phyloP scores from a whole-genome alignment of 2,329 filamentous ascomycete species.

The Penicillium corylophilum region DNA sequence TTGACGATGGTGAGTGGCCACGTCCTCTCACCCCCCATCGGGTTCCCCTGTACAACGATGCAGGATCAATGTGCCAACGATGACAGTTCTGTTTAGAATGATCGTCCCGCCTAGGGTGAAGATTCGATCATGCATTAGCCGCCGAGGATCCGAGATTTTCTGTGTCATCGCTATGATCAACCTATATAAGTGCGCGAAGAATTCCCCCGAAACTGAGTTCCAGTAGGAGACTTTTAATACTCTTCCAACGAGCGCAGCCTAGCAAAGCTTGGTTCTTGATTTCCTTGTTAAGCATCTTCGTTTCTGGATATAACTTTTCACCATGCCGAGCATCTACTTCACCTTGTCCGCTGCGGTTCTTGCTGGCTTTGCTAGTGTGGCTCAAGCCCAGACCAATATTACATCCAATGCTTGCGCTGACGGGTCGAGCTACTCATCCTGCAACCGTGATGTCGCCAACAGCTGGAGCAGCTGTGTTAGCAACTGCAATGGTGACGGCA shows the following conservation, averaged over 20 bases:
- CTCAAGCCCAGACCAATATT: conserved; percentile 25
- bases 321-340: conserved; percentile 17
- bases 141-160: conserved; percentile 6
- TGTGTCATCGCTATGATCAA: background rate
- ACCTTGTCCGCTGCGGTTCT: conserved; percentile 12
- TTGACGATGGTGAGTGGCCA: conserved; percentile 3
- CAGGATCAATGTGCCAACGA: conserved; percentile 6
- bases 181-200: background rate
- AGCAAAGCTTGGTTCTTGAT: background rate
- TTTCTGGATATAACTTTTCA: background rate
- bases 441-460: conserved; percentile 21
- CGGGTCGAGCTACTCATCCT: conserved; percentile 17
- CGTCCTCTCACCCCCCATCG: background rate
- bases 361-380: conserved; percentile 12
- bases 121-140: conserved; percentile 5
- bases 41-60: conserved; percentile 7
- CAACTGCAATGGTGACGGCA: conserved; percentile 19
- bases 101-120: conserved; percentile 7
- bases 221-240: background rate
- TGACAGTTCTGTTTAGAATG: conserved; percentile 23
- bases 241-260: background rate
- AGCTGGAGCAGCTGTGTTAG: conserved; percentile 21
- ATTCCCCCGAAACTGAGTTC: background rate
- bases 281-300: background rate
- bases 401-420: conserved; percentile 21